phyloP scores from a whole-genome alignment of 345 rosid genomes.

The Sonneratia caseolaris region DNA sequence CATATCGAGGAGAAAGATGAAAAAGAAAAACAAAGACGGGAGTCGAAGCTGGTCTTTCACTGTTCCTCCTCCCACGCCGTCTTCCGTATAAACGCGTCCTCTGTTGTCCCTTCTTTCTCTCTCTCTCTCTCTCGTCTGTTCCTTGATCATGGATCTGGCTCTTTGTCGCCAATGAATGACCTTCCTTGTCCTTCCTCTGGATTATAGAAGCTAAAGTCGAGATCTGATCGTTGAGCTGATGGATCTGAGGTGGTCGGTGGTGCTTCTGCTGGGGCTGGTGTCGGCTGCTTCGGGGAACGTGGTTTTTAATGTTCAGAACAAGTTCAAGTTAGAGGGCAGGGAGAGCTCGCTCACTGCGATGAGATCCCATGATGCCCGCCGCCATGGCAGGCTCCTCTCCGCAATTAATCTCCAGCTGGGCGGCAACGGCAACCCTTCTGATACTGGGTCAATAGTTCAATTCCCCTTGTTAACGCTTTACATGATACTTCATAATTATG shows the following conservation, averaged over 20 bases:
- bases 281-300: constrained; percentile 15
- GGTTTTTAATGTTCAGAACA: constrained; percentile 26
- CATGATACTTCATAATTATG: not conserved
- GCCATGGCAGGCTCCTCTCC: constrained; percentile 30
- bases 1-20: too few species aligned
- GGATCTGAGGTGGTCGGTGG: constrained; percentile 19
- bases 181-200: not conserved
- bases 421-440: constrained; percentile 35
- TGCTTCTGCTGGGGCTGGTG: not conserved
- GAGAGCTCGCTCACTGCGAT: constrained; percentile 17
- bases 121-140: not conserved
- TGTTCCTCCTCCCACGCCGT: not conserved
- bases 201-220: not conserved
- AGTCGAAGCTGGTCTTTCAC: not conserved
- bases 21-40: not conserved
- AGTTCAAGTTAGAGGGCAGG: constrained; percentile 11
- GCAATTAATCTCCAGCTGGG: constrained; percentile 27
- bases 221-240: constrained; percentile 1
- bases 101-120: not conserved
- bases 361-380: constrained; percentile 30
- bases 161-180: not conserved
- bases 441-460: constrained; percentile 24
- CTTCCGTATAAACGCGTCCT: not conserved
- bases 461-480: not conserved
- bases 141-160: not conserved